Evolutionary conservation across 2,329 filamentous ascomycete genomes (phyloP).

Genomic region (Pseudonectria buxi): DNA sequence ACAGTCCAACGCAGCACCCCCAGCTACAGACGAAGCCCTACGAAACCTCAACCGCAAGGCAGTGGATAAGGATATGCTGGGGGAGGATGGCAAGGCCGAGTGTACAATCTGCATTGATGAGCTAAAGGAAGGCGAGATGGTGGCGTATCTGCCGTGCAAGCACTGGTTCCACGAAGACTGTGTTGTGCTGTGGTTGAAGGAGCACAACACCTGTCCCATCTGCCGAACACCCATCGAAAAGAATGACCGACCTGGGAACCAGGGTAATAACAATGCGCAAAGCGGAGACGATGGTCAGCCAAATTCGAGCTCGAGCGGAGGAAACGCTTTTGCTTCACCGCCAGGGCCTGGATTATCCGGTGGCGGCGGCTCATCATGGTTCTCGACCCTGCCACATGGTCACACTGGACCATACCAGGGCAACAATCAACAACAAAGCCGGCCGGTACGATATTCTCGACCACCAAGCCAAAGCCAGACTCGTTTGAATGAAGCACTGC

Average conservation of each 20-base stretch:
- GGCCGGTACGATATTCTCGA: constrained; percentile 13
- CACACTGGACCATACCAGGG: constrained; percentile 3
- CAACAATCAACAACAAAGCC: constrained; percentile 4
- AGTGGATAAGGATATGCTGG: constrained; percentile 64
- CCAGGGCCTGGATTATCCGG: background rate
- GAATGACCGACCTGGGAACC: constrained; percentile 15
- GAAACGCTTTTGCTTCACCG: constrained; percentile 6
- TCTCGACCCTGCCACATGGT: background rate
- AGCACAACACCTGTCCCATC: constrained; percentile 89
- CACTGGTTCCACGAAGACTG: constrained; percentile 92
- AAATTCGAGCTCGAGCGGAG: constrained; percentile 5
- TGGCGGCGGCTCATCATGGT: constrained; percentile 6
- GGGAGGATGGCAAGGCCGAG: constrained; percentile 61
- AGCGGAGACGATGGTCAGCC: constrained; percentile 6
- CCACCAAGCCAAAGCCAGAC: constrained; percentile 23
- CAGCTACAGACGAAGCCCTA: constrained; percentile 71
- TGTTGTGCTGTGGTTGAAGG: constrained; percentile 73
- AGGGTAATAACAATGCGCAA: constrained; percentile 6
- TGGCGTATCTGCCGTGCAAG: constrained; percentile 73
- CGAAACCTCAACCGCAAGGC: constrained; percentile 63
- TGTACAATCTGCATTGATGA: constrained; percentile 95
- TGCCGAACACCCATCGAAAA: constrained; percentile 57
- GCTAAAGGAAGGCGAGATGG: constrained; percentile 64
- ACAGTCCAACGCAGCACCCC: constrained; percentile 70
- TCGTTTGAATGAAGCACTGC: constrained; percentile 25